A percentile compares a stretch with the other conserved stretches of the same genome.
Conservation (phyloP, 306 rosid genomes). For the Quercus mongolica region DNA sequence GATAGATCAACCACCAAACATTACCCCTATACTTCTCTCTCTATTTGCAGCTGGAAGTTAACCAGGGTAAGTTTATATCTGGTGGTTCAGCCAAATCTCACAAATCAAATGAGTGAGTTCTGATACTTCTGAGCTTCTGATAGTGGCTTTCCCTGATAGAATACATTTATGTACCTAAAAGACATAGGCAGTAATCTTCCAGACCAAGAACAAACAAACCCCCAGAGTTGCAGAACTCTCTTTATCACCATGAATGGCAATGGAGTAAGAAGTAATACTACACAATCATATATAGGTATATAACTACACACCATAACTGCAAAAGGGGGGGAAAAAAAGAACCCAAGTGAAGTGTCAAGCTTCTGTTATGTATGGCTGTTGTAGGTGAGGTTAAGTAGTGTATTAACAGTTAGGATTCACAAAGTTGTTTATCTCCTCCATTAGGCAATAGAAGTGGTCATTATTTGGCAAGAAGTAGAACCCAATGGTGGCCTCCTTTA, state of each 20-base stretch:
- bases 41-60: slow-evolving; percentile 34
- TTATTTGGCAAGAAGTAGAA: slow-evolving; percentile 95
- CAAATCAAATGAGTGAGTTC: slow-evolving; percentile 26
- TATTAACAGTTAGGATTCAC: slow-evolving; percentile 62
- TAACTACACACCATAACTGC: slow-evolving; percentile 62
- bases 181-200: slow-evolving; percentile 9
- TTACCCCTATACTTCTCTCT: slow-evolving; percentile 29
- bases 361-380: slow-evolving; percentile 59
- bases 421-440: slow-evolving; percentile 69
- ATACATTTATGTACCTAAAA: background rate
- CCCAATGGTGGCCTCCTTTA: slow-evolving; percentile 80
- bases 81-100: slow-evolving; percentile 46
- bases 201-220: slow-evolving; percentile 9
- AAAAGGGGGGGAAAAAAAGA: slow-evolving; percentile 22
- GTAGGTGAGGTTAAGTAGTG: slow-evolving; percentile 50
- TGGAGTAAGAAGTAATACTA: slow-evolving; percentile 40
- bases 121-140: slow-evolving; percentile 31
- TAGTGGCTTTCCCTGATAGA: slow-evolving; percentile 17
- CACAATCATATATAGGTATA: slow-evolving; percentile 29
- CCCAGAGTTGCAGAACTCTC: slow-evolving; percentile 38
- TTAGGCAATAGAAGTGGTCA: slow-evolving; percentile 63
- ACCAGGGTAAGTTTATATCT: slow-evolving; percentile 27
- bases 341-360: slow-evolving; percentile 53
- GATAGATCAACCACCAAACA: slow-evolving; percentile 36
- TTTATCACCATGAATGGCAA: slow-evolving; percentile 41